phyloP scores from a whole-genome alignment of 805 yeast genomes.

The Saitoella complicata region DNA sequence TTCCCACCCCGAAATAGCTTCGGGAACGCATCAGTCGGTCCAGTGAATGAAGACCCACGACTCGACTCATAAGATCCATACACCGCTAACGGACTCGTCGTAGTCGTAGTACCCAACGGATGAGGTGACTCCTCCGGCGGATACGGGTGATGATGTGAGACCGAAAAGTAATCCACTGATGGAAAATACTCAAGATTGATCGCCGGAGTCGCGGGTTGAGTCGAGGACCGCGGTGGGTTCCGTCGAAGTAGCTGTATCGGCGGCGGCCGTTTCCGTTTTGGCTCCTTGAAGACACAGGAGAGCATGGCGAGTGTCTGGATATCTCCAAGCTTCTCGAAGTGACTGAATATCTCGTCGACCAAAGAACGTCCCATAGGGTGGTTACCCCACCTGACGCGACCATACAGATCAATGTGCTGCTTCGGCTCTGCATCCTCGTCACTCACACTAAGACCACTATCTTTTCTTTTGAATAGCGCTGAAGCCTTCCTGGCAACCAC shows the following conservation, averaged over 20 bases:
- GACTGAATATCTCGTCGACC: slow-evolving; percentile 39
- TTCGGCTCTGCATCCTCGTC: too few relatives aligned
- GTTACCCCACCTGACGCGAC: slow-evolving; percentile 41
- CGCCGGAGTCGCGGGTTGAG: neutral
- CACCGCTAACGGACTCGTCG: too few relatives aligned
- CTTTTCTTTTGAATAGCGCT: too few relatives aligned
- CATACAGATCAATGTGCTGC: too few relatives aligned
- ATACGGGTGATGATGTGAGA: neutral
- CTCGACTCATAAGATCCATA: too few relatives aligned
- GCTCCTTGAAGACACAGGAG: slow-evolving; percentile 49
- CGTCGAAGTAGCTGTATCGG: neutral
- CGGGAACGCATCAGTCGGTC: too few relatives aligned
- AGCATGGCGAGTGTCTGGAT: slow-evolving; percentile 84
- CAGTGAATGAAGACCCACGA: too few relatives aligned
- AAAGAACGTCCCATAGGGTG: slow-evolving; percentile 71
- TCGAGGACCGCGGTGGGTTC: neutral
- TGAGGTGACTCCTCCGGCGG: neutral
- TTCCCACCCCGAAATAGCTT: too few relatives aligned
- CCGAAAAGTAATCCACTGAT: neutral
- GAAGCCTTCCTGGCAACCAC: too few relatives aligned
- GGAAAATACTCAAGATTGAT: neutral
- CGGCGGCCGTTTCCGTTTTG: neutral
- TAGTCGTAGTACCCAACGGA: neutral
- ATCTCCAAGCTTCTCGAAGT: slow-evolving; percentile 49
- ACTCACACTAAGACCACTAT: too few relatives aligned